A percentile compares a stretch with the other conserved stretches of the same genome.
phyloP scores from a whole-genome alignment of 169 alveolate species.

The Cryptosporidium felis region DNA sequence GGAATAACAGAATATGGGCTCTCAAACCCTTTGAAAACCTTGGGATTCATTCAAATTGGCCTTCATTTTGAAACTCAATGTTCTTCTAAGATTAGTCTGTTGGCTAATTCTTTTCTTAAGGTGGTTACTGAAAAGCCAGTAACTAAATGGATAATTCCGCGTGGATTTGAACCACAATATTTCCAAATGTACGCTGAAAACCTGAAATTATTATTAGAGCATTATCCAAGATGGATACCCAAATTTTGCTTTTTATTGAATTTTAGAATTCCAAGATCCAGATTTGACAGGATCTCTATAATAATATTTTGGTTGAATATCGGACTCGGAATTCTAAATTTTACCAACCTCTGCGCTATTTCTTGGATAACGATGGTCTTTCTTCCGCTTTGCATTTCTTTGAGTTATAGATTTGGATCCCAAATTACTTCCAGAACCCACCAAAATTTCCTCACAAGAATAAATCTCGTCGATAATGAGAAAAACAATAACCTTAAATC shows the following conservation, averaged over 20 bases:
- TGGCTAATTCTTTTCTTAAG: not conserved
- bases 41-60: constrained; percentile 57
- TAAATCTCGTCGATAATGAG: constrained; percentile 7
- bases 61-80: constrained; percentile 8
- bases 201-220: constrained; percentile 27
- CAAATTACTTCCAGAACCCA: constrained; percentile 51
- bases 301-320: constrained; percentile 18
- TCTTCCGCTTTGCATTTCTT: constrained; percentile 11
- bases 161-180: constrained; percentile 60
- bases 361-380: not conserved
- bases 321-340: not conserved
- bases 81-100: not conserved
- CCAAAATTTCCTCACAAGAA: constrained; percentile 32
- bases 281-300: constrained; percentile 22
- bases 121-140: constrained; percentile 5
- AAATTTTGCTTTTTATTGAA: constrained; percentile 34
- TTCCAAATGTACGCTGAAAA: constrained; percentile 65
- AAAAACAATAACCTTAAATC: constrained; percentile 2
- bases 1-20: constrained; percentile 60
- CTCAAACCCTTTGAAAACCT: constrained; percentile 58
- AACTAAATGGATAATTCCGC: constrained; percentile 58
- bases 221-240: constrained; percentile 68
- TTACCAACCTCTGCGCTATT: not conserved
- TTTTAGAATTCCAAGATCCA: constrained; percentile 56
- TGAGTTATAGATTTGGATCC: constrained; percentile 59